Conservation (phyloP, 371 early-diverging fungal species). For the Saksenaea vasiformis region DNA sequence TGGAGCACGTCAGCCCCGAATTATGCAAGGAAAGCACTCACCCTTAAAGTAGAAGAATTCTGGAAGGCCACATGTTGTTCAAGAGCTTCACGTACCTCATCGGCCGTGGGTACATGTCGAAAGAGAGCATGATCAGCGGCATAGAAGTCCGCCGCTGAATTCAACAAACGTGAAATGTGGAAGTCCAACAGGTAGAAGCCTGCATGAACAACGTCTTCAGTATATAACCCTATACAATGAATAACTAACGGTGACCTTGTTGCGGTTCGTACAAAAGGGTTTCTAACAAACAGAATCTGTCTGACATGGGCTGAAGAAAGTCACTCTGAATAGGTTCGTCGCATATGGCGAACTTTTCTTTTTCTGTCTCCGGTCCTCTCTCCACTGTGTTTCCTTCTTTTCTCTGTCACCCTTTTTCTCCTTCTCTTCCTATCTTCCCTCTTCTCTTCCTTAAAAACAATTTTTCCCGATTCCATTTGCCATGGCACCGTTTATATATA, state of each 20-base stretch:
- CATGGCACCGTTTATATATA: slow-evolving; percentile 6
- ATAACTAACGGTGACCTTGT: slow-evolving; percentile 29
- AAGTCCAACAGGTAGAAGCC: slow-evolving; percentile 38
- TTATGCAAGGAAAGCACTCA: slow-evolving; percentile 8
- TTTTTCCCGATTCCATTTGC: neutral
- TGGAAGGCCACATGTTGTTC: slow-evolving; percentile 28
- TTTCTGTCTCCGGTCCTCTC: neutral
- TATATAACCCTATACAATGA: neutral
- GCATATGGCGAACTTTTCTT: neutral
- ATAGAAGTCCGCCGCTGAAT: slow-evolving; percentile 24
- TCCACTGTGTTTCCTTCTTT: neutral
- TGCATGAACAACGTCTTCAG: neutral
- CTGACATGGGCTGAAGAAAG: slow-evolving; percentile 10
- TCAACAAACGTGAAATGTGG: slow-evolving; percentile 23
- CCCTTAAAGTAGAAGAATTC: slow-evolving; percentile 32
- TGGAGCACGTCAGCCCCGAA: neutral
- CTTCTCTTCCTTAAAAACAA: neutral
- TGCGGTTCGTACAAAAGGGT: slow-evolving; percentile 55
- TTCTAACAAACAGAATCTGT: slow-evolving; percentile 46
- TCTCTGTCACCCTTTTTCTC: neutral
- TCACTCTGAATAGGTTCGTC: neutral
- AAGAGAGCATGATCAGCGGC: slow-evolving; percentile 12
- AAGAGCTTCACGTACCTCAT: slow-evolving; percentile 31
- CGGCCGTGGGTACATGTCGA: slow-evolving; percentile 27
- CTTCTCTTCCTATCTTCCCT: neutral